phyloP scores from a whole-genome alignment of 345 rosid genomes.

The Lepidium africanum region DNA sequence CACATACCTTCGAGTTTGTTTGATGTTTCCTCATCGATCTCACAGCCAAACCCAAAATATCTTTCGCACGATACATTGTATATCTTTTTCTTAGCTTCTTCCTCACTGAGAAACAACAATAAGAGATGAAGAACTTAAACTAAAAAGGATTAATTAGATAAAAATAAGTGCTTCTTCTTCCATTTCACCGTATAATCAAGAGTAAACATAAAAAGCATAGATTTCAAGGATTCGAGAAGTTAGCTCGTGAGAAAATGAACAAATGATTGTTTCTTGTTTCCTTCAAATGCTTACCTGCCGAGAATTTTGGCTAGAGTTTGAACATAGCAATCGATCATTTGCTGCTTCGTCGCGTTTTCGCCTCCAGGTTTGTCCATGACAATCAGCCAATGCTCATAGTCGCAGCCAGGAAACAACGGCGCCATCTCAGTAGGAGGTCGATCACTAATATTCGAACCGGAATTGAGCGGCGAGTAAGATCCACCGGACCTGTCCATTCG shows the following conservation, averaged over 20 bases:
- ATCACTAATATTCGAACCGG: conserved; percentile 22
- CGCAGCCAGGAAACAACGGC: conserved; percentile 23
- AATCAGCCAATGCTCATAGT: conserved; percentile 71
- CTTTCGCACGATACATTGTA: conserved; percentile 89
- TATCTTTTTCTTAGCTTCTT: conserved; percentile 83
- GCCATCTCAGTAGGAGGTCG: conserved; percentile 23
- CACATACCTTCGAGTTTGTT: conserved; percentile 69
- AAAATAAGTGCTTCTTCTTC: not conserved
- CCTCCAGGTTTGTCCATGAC: conserved; percentile 92
- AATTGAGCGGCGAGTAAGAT: conserved; percentile 24
- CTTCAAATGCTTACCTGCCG: conserved; percentile 26
- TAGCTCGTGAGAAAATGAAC: too few species aligned
- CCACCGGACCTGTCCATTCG: conserved; percentile 19
- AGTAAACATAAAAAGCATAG: not conserved
- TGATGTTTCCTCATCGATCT: conserved; percentile 82
- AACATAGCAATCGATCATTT: conserved; percentile 80
- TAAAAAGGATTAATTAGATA: not conserved
- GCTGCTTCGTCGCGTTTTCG: conserved; percentile 69
- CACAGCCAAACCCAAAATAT: conserved; percentile 89
- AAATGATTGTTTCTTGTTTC: too few species aligned
- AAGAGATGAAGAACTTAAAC: not conserved
- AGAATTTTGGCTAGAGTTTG: conserved; percentile 66
- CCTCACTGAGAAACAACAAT: conserved; percentile 40
- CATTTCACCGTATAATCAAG: not conserved
- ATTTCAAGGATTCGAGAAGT: not conserved